phyloP scores from a whole-genome alignment of 306 rosid genomes.

The Cicer cuneatum region DNA sequence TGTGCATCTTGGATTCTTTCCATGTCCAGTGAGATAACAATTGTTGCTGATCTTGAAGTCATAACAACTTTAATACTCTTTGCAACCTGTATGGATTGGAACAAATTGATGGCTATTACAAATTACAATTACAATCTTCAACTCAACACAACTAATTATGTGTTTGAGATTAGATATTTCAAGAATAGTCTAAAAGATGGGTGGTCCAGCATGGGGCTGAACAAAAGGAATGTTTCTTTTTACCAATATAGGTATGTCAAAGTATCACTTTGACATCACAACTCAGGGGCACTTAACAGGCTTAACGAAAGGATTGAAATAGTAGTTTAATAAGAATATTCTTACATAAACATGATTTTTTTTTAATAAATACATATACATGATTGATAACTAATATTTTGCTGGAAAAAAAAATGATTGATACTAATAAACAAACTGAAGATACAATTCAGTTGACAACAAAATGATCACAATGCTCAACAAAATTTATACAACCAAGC shows the following conservation, averaged over 20 bases:
- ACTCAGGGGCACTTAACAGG: not conserved
- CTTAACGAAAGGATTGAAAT: conserved; percentile 28
- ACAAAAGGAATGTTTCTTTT: conserved; percentile 7
- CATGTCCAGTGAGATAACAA: conserved; percentile 76
- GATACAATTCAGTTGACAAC: conserved; percentile 20
- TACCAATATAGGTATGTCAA: not conserved
- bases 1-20: conserved; percentile 65
- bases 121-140: too few species aligned
- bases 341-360: not conserved
- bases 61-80: conserved; percentile 69
- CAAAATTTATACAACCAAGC: not conserved
- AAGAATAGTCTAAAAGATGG: not conserved
- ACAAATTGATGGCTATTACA: conserved; percentile 1
- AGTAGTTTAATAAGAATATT: conserved; percentile 9
- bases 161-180: not conserved
- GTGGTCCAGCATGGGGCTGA: not conserved
- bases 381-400: not conserved
- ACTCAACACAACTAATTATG: too few species aligned
- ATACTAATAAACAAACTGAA: conserved; percentile 13
- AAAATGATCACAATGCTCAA: conserved; percentile 4
- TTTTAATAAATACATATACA: not conserved
- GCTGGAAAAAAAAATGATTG: not conserved
- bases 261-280: not conserved
- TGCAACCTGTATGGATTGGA: conserved; percentile 65
- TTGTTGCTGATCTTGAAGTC: conserved; percentile 61